Base-by-base conservation (phyloP, 1,139 yeast genomes). In the Yamadazyma trypodendri region DNA sequence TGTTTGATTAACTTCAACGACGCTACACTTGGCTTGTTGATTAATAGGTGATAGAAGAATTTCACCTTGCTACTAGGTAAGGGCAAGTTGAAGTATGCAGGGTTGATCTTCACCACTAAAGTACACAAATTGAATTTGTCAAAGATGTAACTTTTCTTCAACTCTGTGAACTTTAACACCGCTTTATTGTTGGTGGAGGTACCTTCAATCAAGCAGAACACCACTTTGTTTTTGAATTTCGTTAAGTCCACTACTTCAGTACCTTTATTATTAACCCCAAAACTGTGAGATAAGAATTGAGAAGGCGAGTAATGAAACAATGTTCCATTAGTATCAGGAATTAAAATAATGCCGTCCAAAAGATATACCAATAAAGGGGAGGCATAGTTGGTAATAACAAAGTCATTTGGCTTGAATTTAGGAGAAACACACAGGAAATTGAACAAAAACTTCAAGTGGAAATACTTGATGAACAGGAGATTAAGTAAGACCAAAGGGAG, bases 141-240 rank as follows among this genome's bases (percentile, higher is more conserved):
- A 28, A 56, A 42, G 5, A 46, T 37, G 35, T 50, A 54, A 16
- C 46, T 44, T 9, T 52, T 31, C 28, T 45, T 44, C 36, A 51
- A 42, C 11, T 38, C 34, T 6, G 52, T 49, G 44, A 78, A 76
- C 12, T 82, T 81, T 39, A 80, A 61, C 0, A 80, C 54, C 0
- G 81, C 70, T 46, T 75, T 77, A 40, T 84, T 84, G 52, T 83
- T 84, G 1, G 87, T 75, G 0, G 87, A 68, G 0, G 89, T 81
- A 0, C 89, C 89, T 52, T 84, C 94, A 15, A 78, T 63, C 36
- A 83, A 72, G 32, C 81, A 51, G 42, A 68, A 76, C 2, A 73
- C 65, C n/a, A 68, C 58, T 33, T 67, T 66, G 11, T 56, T 54
- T 22, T 56, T 54, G 13, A 63, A 52, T 14, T 51, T 50, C 3